phyloP scores from a whole-genome alignment of 805 yeast species.

The Komagataella pastoris region DNA sequence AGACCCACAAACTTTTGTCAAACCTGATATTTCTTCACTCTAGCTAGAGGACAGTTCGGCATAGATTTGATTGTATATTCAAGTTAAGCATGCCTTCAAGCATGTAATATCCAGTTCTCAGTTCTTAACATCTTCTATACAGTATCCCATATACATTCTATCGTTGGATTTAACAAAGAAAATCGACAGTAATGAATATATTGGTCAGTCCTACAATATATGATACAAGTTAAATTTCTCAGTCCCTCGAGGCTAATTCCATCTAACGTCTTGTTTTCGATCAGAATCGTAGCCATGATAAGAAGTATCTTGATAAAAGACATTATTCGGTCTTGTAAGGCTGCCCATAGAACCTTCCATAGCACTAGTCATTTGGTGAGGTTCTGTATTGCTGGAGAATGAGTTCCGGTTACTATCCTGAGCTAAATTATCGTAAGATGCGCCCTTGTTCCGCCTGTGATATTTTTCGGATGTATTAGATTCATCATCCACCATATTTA shows the following conservation, averaged over 20 bases:
- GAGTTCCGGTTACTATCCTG: background rate
- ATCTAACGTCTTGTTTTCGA: background rate
- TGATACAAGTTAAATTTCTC: background rate
- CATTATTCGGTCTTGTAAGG: background rate
- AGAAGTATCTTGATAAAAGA: background rate
- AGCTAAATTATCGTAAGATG: background rate
- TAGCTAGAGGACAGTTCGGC: too few relatives aligned
- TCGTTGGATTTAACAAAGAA: background rate
- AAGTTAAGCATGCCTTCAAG: background rate
- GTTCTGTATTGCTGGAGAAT: background rate
- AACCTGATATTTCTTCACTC: background rate
- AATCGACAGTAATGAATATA: too few relatives aligned
- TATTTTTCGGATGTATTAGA: background rate
- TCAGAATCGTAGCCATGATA: background rate
- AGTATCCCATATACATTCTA: background rate
- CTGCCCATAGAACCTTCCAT: background rate
- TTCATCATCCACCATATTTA: background rate
- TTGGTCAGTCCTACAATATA: background rate
- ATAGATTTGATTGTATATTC: too few relatives aligned
- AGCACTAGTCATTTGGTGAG: background rate
- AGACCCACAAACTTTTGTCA: constrained; percentile 21
- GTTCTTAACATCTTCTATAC: background rate
- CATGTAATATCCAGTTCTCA: background rate
- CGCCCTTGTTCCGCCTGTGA: background rate
- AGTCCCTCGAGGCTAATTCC: background rate